Base-by-base conservation (phyloP, 2,329 filamentous ascomycete genomes). In the Teratosphaeria gauchensis region DNA sequence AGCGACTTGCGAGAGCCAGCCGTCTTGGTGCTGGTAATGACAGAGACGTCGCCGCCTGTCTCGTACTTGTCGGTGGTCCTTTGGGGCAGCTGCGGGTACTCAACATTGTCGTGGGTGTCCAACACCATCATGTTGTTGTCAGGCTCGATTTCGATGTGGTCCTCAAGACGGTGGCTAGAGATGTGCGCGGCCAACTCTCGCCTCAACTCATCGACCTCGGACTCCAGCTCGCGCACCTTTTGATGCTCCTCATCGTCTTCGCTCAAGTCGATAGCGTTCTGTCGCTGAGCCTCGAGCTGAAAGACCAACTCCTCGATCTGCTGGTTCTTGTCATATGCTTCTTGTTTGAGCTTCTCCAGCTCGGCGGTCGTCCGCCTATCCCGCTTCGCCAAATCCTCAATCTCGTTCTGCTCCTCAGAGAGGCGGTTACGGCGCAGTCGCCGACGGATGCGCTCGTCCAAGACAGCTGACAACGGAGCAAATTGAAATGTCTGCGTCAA, bases 341-440 rank as follows among this genome's bases (percentile, higher is more conserved):
- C 71, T 32, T 67, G 63, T 51, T 68, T 71, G 2, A 76, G 66
- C 51, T 72, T 67, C 14, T 71, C 58, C n/a, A 74, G 63, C 61
- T 71, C 69, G 35, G 67, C 67, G 32, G 56, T 55, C 6, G 61
- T 58, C 53, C 56, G 56, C 16, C 51, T 70, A 53, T 73, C 61
- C 66, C 68, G 54, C 58, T 59, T 62, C 52, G 60, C 56, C 61
- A 74, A 68, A 54, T 72, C 68, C 28, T 74, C 71, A 55, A 74
- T 69, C 32, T 66, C 65, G 58, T 72, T 75, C 54, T 75, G 70
- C 63, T 75, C 62, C 32, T 63, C 73, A 63, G 73, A 74, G 6
- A 74, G 68, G 55, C 73, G 73, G 65, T 66, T 74, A 32, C 72
- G 74, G 55, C 72, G 72, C 19, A 76, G 71, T 46, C 74, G 73